A percentile compares a stretch with the other conserved stretches of the same genome.
Evolutionary conservation across 2,329 filamentous ascomycete species (phyloP).

Genomic region (Neonectria faginata): DNA sequence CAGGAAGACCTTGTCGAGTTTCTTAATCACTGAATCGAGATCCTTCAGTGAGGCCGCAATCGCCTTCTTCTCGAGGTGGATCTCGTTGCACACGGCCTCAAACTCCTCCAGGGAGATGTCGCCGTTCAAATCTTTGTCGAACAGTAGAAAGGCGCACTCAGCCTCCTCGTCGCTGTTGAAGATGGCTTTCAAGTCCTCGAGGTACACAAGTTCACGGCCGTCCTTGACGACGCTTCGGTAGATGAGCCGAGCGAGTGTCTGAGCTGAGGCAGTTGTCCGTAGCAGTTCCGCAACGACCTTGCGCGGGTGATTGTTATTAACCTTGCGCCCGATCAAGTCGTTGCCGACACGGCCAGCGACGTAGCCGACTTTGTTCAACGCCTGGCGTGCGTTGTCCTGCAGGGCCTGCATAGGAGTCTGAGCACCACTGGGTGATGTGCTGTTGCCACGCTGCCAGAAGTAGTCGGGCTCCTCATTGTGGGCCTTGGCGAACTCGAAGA

Average conservation of each 20-base stretch:
- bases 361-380: conserved; percentile 83
- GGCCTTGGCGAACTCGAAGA: conserved; percentile 80
- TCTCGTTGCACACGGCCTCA: conserved; percentile 92
- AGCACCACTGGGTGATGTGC: conserved; percentile 64
- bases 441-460: conserved; percentile 59
- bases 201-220: conserved; percentile 79
- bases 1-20: conserved; percentile 89
- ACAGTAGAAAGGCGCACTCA: conserved; percentile 88
- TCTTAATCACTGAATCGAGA: conserved; percentile 90
- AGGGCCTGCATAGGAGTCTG: conserved; percentile 81
- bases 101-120: conserved; percentile 97
- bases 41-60: conserved; percentile 96
- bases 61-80: conserved; percentile 92
- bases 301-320: conserved; percentile 79
- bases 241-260: conserved; percentile 86
- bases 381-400: conserved; percentile 79
- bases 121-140: conserved; percentile 96
- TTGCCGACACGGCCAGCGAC: conserved; percentile 88
- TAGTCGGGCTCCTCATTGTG: conserved; percentile 68
- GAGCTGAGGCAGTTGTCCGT: conserved; percentile 76
- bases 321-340: conserved; percentile 86
- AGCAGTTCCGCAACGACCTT: conserved; percentile 87
- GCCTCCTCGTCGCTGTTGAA: conserved; percentile 89
- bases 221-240: conserved; percentile 87
- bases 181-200: conserved; percentile 81